phyloP scores from a whole-genome alignment of 345 rosid genomes.

The Reutealis trisperma region DNA sequence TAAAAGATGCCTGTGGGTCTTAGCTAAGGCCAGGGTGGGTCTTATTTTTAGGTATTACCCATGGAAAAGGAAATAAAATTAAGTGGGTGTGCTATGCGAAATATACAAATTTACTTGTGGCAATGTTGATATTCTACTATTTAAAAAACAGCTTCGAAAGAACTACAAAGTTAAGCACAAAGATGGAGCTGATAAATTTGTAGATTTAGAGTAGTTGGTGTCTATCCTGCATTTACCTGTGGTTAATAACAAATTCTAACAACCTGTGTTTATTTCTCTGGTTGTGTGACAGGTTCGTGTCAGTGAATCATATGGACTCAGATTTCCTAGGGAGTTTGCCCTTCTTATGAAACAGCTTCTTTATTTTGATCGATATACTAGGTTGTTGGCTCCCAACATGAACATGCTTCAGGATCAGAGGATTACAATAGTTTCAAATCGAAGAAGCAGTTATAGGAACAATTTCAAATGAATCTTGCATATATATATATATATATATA shows the following conservation, averaged over 20 bases:
- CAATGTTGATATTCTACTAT: not conserved
- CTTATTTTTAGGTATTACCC: not conserved
- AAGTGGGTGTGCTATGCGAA: not conserved
- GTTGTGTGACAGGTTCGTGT: constrained; percentile 57
- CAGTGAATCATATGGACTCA: constrained; percentile 88
- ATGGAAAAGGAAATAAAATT: not conserved
- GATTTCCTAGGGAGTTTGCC: constrained; percentile 90
- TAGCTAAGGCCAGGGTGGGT: not conserved
- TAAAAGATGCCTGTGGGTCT: not conserved
- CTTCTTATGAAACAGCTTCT: constrained; percentile 97
- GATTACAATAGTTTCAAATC: constrained; percentile 68
- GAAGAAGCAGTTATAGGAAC: constrained; percentile 50
- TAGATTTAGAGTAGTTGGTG: not conserved
- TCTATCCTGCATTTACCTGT: not conserved
- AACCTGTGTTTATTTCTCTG: constrained; percentile 3
- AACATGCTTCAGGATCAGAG: constrained; percentile 99
- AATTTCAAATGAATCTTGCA: constrained; percentile 41
- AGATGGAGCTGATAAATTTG: not conserved
- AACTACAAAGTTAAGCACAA: not conserved
- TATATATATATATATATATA: too few species aligned
- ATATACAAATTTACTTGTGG: not conserved
- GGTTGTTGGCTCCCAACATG: constrained; percentile 83
- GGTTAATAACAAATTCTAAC: not conserved
- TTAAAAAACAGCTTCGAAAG: not conserved
- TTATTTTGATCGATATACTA: constrained; percentile 90